These are phyloP conservation scores for Cadophora malorum DNA, from an alignment of 2,329 filamentous ascomycete genomes.

Conservation along the genomic window DNA sequence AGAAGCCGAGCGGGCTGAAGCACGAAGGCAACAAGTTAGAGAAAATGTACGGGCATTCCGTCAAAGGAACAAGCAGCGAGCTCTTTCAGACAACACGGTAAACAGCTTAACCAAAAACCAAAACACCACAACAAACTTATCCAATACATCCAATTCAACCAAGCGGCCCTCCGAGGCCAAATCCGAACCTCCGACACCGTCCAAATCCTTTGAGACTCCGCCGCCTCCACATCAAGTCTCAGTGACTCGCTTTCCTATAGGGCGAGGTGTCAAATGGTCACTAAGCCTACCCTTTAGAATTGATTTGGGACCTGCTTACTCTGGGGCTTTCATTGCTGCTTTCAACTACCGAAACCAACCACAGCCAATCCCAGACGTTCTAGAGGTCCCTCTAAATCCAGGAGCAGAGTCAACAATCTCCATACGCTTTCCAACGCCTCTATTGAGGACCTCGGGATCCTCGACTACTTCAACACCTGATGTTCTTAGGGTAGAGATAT, in stretches of 20 bases:
- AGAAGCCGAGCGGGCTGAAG: slow-evolving; percentile 28
- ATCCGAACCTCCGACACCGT: slow-evolving; percentile 12
- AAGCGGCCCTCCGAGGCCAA: slow-evolving; percentile 6
- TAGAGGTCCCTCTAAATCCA: neutral
- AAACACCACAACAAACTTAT: neutral
- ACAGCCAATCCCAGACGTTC: neutral
- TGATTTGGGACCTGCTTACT: slow-evolving; percentile 26
- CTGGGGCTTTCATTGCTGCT: slow-evolving; percentile 28
- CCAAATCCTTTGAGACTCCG: neutral
- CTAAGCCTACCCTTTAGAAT: slow-evolving; percentile 30
- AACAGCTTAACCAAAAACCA: slow-evolving; percentile 4
- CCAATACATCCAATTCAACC: neutral
- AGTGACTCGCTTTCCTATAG: slow-evolving; percentile 7
- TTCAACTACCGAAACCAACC: slow-evolving; percentile 28
- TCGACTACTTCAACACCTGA: neutral
- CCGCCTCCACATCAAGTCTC: slow-evolving; percentile 17
- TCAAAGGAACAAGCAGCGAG: slow-evolving; percentile 26
- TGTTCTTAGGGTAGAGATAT: slow-evolving; percentile 26
- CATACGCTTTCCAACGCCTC: neutral
- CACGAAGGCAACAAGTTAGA: slow-evolving; percentile 30
- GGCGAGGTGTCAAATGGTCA: slow-evolving; percentile 22
- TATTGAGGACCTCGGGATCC: too few species aligned
- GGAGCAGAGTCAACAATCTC: neutral
- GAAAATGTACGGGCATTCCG: slow-evolving; percentile 32
- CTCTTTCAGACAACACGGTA: slow-evolving; percentile 16